These are phyloP conservation scores for Aspergillus ellipticus DNA, from an alignment of 495 filamentous ascomycete species.

Conservation along the genomic window DNA sequence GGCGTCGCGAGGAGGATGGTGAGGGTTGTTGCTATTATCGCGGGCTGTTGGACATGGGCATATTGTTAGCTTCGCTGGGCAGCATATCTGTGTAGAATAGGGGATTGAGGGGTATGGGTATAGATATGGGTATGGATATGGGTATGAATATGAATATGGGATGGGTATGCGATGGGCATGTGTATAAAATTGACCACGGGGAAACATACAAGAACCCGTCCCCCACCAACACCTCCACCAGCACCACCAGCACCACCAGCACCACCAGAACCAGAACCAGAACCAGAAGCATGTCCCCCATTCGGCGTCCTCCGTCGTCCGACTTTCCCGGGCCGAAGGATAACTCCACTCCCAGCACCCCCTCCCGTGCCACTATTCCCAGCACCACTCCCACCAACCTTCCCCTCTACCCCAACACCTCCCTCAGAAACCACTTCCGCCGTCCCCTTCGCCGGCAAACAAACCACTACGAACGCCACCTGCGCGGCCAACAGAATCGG, in stretches of 20 bases:
- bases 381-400: no score
- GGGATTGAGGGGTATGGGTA: no score
- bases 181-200: no score
- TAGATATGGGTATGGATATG: no score
- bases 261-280: constrained; percentile 9
- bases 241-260: not conserved
- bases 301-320: constrained; percentile 27
- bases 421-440: no score
- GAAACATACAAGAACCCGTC: not conserved
- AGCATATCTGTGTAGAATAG: not conserved
- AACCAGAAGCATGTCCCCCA: no score
- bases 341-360: no score
- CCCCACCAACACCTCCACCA: not conserved
- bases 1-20: constrained; percentile 63
- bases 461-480: constrained; percentile 62
- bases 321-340: constrained; percentile 22
- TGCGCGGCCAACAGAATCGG: constrained; percentile 63
- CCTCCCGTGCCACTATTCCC: no score
- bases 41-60: constrained; percentile 44
- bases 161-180: no score
- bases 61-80: not conserved
- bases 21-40: constrained; percentile 56
- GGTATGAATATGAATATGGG: no score
- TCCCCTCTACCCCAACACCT: no score
- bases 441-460: constrained; percentile 71